These are phyloP conservation scores for Thielaviopsis musarum DNA, from an alignment of 2,329 filamentous ascomycete species.

Conservation along the genomic window DNA sequence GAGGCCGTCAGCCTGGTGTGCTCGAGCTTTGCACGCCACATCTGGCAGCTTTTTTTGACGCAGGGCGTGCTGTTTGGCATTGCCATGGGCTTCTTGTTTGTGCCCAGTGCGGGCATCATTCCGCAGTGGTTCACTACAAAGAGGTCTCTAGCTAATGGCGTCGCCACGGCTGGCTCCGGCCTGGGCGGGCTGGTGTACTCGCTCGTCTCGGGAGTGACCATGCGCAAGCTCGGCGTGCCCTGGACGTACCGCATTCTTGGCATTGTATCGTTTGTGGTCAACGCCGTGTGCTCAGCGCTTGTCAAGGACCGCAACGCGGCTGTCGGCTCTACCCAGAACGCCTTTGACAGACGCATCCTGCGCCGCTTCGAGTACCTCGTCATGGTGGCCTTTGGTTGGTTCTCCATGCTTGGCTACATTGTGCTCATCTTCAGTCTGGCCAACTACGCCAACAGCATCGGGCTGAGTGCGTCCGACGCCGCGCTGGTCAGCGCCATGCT, in stretches of 20 bases:
- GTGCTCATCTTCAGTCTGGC: conserved; percentile 63
- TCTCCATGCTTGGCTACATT: conserved; percentile 57
- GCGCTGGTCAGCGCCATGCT: conserved; percentile 57
- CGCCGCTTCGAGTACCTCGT: conserved; percentile 44
- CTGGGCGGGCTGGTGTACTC: conserved; percentile 59
- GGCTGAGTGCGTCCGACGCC: conserved; percentile 49
- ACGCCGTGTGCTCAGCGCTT: conserved; percentile 44
- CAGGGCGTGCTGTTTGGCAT: conserved; percentile 65
- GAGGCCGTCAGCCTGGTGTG: conserved; percentile 49
- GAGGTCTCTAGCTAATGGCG: conserved; percentile 52
- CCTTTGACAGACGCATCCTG: conserved; percentile 50
- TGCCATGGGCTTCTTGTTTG: conserved; percentile 64
- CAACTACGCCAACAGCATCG: conserved; percentile 53
- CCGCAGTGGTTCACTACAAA: conserved; percentile 59
- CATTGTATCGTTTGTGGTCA: conserved; percentile 46
- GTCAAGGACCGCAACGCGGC: conserved; percentile 56
- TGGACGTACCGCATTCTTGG: conserved; percentile 54
- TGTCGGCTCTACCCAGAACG: conserved; percentile 47
- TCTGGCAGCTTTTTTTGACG: conserved; percentile 61
- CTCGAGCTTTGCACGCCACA: conserved; percentile 48
- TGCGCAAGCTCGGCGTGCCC: conserved; percentile 41
- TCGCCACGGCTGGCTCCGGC: conserved; percentile 52
- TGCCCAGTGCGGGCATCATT: conserved; percentile 47
- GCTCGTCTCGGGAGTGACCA: conserved; percentile 51
- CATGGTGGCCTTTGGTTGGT: conserved; percentile 49